Base-by-base conservation (phyloP, 2,329 filamentous ascomycete genomes). In the Paracoccidioides brasiliensis region DNA sequence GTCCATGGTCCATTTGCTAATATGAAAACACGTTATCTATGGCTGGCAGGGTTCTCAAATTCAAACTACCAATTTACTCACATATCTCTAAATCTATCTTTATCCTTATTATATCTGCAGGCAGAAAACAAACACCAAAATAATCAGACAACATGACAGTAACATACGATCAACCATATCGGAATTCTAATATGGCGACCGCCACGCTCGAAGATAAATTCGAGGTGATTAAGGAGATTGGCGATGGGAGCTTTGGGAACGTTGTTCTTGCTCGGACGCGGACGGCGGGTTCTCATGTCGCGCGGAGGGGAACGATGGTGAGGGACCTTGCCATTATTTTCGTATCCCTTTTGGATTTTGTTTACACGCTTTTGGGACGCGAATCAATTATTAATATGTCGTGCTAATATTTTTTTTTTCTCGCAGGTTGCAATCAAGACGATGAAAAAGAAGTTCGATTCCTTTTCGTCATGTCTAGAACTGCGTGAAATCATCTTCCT, bases 361-460 rank as follows among this genome's bases (percentile, higher is more conserved):
- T 33, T 30, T 15, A 32, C 30, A 35, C 8, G 8, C 12, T 14
- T 3, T 28, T 5, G 44, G 35, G 37, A 44, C 22, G 3, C 14
- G 41, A 49, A 43, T 42, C 10, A 15, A 42, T 15, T 12, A 40
- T 44, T 32, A 22, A 15, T 10, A 44, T 32, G 33, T 42, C 55
- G 54, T 43, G 43, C 7, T 35, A 30, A 37, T 41, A 14, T 42
- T 40, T 50, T 14, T 41, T 35, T 15, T 3, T 45, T 45, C 56
- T 42, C 37, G 52, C 57, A 97, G 93, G 87, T 98, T 65, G 93
- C 93, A 45, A 96, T 98, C 75, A 98, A 98, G 75, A 97, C 93
- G 5, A 98, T 98, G 93, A 98, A 98, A 80, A 98, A 98, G 81
- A 90, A 86, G 0, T 98, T 97, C 65, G 90, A 97, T 64, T 95